Conservation (phyloP, 352 stramenopile species). For the Phytophthora constricta region DNA sequence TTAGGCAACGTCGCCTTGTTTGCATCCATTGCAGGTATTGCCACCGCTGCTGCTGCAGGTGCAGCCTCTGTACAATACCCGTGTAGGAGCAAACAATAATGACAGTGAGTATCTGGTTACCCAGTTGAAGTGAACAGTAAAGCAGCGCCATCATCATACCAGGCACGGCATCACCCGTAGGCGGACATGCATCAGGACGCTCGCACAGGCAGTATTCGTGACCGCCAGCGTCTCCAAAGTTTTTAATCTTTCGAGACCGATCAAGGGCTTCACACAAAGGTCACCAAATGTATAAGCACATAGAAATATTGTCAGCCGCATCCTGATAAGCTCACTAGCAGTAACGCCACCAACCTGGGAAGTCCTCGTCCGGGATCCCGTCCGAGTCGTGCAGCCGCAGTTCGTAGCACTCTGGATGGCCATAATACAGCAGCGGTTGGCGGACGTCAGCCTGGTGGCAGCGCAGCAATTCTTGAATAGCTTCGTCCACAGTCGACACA, state of each 20-base stretch:
- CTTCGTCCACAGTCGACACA: conserved; percentile 86
- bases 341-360: conserved; percentile 59
- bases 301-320: conserved; percentile 6
- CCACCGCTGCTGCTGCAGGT: conserved; percentile 21
- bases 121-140: background rate
- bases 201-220: conserved; percentile 91
- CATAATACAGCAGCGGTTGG: conserved; percentile 83
- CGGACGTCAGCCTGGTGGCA: conserved; percentile 69
- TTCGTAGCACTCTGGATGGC: conserved; percentile 88
- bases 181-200: conserved; percentile 82
- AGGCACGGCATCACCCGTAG: conserved; percentile 55
- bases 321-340: background rate
- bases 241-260: conserved; percentile 89
- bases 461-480: conserved; percentile 84
- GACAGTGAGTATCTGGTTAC: background rate
- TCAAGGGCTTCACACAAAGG: conserved; percentile 60
- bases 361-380: conserved; percentile 87
- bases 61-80: conserved; percentile 35
- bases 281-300: background rate
- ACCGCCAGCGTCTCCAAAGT: conserved; percentile 88
- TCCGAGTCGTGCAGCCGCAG: conserved; percentile 85
- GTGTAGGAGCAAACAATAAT: conserved; percentile 6
- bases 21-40: conserved; percentile 37
- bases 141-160: conserved; percentile 32
- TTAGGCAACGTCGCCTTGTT: conserved; percentile 56